Conservation (phyloP, 768 basidiomycete genomes). For the Punctularia strigosozonata region DNA sequence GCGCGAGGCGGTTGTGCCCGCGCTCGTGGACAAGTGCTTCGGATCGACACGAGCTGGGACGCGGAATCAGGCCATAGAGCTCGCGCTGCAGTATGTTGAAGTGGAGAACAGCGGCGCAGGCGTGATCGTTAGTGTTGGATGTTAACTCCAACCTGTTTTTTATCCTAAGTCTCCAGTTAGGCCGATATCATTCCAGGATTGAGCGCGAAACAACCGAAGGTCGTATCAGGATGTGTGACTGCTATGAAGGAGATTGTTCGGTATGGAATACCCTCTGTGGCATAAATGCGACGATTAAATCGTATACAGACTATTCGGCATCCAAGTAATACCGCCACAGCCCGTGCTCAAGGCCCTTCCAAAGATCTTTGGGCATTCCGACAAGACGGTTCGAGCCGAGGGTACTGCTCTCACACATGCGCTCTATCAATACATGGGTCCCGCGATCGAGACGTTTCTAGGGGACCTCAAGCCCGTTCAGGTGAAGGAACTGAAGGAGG, state of each 20-base stretch:
- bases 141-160: slow-evolving; percentile 13
- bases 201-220: slow-evolving; percentile 88
- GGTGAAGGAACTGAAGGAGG: slow-evolving; percentile 88
- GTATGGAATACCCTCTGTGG: slow-evolving; percentile 30
- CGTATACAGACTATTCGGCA: slow-evolving; percentile 60
- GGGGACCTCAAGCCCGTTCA: slow-evolving; percentile 93
- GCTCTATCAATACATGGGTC: slow-evolving; percentile 76
- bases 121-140: slow-evolving; percentile 70
- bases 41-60: slow-evolving; percentile 88
- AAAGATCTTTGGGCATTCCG: slow-evolving; percentile 89
- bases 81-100: slow-evolving; percentile 83
- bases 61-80: slow-evolving; percentile 76
- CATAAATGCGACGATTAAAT: not conserved
- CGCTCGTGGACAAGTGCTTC: slow-evolving; percentile 90
- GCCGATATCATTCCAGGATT: slow-evolving; percentile 74
- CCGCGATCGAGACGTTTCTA: slow-evolving; percentile 74
- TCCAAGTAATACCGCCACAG: slow-evolving; percentile 57
- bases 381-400: slow-evolving; percentile 92
- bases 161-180: slow-evolving; percentile 16
- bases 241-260: slow-evolving; percentile 78
- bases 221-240: slow-evolving; percentile 67
- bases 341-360: slow-evolving; percentile 80
- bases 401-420: slow-evolving; percentile 64
- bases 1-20: slow-evolving; percentile 73
- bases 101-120: slow-evolving; percentile 83